Conservation (phyloP, 2,329 filamentous ascomycete genomes). For the Neonectria faginata region DNA sequence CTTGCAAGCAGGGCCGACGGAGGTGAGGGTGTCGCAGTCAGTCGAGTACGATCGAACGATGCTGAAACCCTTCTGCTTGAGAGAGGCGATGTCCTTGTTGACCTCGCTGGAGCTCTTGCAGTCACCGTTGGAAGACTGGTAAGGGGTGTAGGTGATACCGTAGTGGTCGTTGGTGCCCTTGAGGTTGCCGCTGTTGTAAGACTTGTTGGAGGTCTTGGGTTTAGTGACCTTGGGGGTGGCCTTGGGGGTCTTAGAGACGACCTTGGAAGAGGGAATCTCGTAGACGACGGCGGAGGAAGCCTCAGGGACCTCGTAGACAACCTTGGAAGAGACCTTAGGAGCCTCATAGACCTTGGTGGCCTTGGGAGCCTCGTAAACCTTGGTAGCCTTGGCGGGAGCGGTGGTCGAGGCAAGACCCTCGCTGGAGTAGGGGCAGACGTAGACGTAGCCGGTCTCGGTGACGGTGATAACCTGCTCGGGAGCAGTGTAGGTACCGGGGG, state of each 20-base stretch:
- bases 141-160: constrained; percentile 86
- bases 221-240: constrained; percentile 31
- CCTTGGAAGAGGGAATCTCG: constrained; percentile 27
- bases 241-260: constrained; percentile 43
- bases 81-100: constrained; percentile 68
- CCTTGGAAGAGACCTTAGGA: constrained; percentile 22
- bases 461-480: constrained; percentile 75
- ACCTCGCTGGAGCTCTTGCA: constrained; percentile 76
- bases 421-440: constrained; percentile 76
- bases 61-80: constrained; percentile 75
- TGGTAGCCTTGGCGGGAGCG: constrained; percentile 1
- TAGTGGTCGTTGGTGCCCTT: constrained; percentile 66
- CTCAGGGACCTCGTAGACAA: constrained; percentile 34
- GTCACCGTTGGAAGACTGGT: constrained; percentile 63
- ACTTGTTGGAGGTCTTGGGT: constrained; percentile 38
- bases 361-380: constrained; percentile 36
- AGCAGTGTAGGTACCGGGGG: constrained; percentile 79
- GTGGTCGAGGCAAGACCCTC: constrained; percentile 46
- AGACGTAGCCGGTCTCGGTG: constrained; percentile 74
- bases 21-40: constrained; percentile 85
- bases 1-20: constrained; percentile 77
- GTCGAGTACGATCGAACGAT: constrained; percentile 88
- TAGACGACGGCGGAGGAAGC: constrained; percentile 27
- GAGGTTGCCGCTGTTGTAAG: constrained; percentile 48
- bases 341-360: constrained; percentile 20